phyloP scores from a whole-genome alignment of 108 stramenopile genomes.

The Fragilariopsis cylindrus region DNA sequence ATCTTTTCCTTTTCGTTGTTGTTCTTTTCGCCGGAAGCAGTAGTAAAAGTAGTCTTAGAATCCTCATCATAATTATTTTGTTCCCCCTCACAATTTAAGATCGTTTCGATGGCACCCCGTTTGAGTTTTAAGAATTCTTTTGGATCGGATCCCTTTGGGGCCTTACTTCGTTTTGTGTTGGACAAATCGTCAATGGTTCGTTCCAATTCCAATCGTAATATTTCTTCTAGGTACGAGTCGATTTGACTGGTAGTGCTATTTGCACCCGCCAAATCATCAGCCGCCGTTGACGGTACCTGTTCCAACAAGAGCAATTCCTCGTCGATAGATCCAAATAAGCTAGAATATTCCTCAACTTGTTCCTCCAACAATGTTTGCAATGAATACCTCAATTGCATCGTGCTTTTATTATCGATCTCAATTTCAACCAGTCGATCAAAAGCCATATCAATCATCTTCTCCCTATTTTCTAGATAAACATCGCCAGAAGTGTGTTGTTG shows the following conservation, averaged over 20 bases:
- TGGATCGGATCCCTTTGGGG: conserved; percentile 31
- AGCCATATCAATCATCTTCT: conserved; percentile 48
- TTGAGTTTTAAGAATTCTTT: conserved; percentile 52
- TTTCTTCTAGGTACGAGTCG: conserved; percentile 19
- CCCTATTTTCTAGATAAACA: conserved; percentile 18
- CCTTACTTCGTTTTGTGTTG: conserved; percentile 16
- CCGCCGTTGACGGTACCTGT: background rate
- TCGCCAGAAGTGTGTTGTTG: background rate
- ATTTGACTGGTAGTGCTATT: conserved; percentile 10
- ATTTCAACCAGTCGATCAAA: conserved; percentile 45
- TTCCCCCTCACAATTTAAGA: conserved; percentile 35
- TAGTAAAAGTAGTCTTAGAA: background rate
- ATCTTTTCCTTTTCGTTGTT: background rate
- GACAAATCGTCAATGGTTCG: conserved; percentile 15
- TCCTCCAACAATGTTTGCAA: conserved; percentile 58
- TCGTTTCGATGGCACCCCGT: conserved; percentile 50
- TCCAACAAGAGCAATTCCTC: conserved; percentile 31
- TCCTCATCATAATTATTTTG: background rate
- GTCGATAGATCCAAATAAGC: conserved; percentile 52
- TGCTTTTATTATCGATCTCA: conserved; percentile 52
- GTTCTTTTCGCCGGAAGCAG: background rate
- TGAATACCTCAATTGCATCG: conserved; percentile 55
- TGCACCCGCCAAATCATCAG: conserved; percentile 18
- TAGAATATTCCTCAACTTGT: conserved; percentile 55
- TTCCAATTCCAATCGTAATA: conserved; percentile 27